phyloP scores from a whole-genome alignment of 1,284 basidiomycete species.

The Malassezia equina region DNA sequence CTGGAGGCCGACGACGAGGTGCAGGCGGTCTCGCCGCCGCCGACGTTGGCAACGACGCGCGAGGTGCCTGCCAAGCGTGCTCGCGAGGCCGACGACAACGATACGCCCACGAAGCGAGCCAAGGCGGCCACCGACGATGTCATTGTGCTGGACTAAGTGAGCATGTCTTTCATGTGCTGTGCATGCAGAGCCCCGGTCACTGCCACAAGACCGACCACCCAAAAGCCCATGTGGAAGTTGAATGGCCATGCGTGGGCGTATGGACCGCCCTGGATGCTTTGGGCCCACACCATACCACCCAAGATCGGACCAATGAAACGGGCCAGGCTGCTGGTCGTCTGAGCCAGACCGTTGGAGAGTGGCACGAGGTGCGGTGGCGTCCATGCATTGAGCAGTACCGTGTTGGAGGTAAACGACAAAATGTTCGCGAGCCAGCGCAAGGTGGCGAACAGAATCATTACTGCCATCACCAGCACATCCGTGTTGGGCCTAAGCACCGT shows the following conservation, averaged over 20 bases:
- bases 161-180: constrained; percentile 3
- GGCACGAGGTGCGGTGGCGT: constrained; percentile 49
- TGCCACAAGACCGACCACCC: constrained; percentile 34
- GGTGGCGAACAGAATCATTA: constrained; percentile 48
- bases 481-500: constrained; percentile 46
- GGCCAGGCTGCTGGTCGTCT: constrained; percentile 47
- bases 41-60: constrained; percentile 10
- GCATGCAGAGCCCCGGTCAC: constrained; percentile 29
- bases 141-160: constrained; percentile 15
- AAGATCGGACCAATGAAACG: constrained; percentile 49
- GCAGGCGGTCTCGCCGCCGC: constrained; percentile 19
- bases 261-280: constrained; percentile 31
- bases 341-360: constrained; percentile 50
- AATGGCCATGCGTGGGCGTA: constrained; percentile 31
- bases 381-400: constrained; percentile 49
- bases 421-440: constrained; percentile 48
- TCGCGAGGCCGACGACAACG: not conserved
- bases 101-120: not conserved
- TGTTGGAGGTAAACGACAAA: constrained; percentile 46
- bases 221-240: constrained; percentile 42
- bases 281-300: constrained; percentile 44
- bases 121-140: constrained; percentile 3
- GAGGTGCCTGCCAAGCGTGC: not conserved
- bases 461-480: constrained; percentile 49
- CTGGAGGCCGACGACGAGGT: constrained; percentile 72